phyloP scores from a whole-genome alignment of 192 early-diverging fungal genomes.

The Diversispora eburnea region DNA sequence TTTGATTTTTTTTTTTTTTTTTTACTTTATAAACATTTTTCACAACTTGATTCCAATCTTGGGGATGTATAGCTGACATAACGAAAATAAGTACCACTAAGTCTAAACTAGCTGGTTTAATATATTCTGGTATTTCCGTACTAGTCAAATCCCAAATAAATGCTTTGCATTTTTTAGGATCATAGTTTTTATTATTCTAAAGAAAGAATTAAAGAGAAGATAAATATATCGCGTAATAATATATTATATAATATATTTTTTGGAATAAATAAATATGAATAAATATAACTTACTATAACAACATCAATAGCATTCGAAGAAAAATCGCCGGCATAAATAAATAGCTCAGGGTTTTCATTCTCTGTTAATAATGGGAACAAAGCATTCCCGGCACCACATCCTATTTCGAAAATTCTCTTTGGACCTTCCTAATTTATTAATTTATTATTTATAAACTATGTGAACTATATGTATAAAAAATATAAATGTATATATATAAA shows the following conservation, averaged over 20 bases:
- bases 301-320: conserved; percentile 85
- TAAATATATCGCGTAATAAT: neutral
- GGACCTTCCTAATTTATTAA: conserved; percentile 42
- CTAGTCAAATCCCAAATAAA: conserved; percentile 96
- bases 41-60: conserved; percentile 78
- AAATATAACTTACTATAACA: conserved; percentile 60
- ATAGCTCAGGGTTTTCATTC: conserved; percentile 69
- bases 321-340: conserved; percentile 93
- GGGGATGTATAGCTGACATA: conserved; percentile 84
- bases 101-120: conserved; percentile 57
- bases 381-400: conserved; percentile 97
- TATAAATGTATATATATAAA: neutral
- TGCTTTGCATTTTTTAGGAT: conserved; percentile 66
- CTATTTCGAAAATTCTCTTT: conserved; percentile 82
- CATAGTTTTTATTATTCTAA: conserved; percentile 62
- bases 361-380: conserved; percentile 88
- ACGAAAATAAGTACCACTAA: conserved; percentile 95
- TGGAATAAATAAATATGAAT: neutral
- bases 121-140: conserved; percentile 53
- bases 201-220: neutral
- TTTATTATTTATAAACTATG: conserved; percentile 36
- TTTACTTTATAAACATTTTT: conserved; percentile 73
- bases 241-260: neutral
- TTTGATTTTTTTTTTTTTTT: too few relatives aligned
- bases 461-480: neutral